Percentiles rank a stretch among this genome's conserved stretches.
These are phyloP conservation scores for Akanthomyces dipterigenus DNA, from an alignment of 2,329 filamentous ascomycete genomes.

Conservation along the genomic window DNA sequence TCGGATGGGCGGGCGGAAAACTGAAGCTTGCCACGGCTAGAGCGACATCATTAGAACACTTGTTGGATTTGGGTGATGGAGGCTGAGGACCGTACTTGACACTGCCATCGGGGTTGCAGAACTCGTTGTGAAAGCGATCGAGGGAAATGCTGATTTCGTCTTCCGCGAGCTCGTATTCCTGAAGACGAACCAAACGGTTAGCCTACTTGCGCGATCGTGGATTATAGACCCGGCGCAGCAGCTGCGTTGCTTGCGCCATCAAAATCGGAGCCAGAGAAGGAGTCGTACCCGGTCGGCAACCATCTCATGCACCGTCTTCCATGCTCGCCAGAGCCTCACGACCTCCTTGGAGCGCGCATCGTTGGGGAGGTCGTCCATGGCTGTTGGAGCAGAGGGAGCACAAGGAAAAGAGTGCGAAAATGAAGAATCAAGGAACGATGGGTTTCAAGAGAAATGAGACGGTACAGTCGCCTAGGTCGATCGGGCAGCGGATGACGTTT, in stretches of 20 bases:
- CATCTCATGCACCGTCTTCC: conserved; percentile 93
- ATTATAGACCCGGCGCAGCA: neutral
- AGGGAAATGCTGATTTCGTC: conserved; percentile 83
- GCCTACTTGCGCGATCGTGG: neutral
- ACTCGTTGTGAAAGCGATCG: conserved; percentile 70
- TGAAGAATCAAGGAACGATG: neutral
- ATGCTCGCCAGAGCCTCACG: conserved; percentile 82
- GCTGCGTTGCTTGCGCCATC: neutral
- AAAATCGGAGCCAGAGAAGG: neutral
- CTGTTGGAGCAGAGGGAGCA: neutral
- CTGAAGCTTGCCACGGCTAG: conserved; percentile 74
- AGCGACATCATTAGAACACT: conserved; percentile 1
- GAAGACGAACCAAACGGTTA: neutral
- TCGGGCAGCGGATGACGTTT: neutral
- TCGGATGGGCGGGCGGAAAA: conserved; percentile 83
- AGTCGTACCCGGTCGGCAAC: conserved; percentile 72
- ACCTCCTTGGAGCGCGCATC: conserved; percentile 46
- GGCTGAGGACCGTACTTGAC: conserved; percentile 52
- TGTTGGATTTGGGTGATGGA: neutral
- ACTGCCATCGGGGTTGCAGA: conserved; percentile 63
- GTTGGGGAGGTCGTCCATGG: conserved; percentile 39
- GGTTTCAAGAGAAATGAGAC: neutral
- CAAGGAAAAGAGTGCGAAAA: neutral
- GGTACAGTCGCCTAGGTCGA: neutral
- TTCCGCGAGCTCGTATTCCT: conserved; percentile 92